Evolutionary conservation across 352 stramenopile genomes (phyloP), one percentile per base, ranked within the genome.

Genomic region (Globisporangium ultimum): DNA sequence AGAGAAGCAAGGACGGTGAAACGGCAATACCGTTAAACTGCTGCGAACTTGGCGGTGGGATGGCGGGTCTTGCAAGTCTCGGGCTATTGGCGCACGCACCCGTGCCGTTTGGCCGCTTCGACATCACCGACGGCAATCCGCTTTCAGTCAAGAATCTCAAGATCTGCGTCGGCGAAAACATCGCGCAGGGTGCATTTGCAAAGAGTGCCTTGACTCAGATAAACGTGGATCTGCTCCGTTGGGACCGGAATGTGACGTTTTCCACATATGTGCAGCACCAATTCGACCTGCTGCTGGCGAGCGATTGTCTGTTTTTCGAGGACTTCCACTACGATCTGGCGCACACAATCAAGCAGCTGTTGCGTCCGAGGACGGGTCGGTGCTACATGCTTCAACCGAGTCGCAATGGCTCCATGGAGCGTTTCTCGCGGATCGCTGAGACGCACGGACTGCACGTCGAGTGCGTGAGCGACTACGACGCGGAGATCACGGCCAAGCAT

Each of bases 241-340:
- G 86, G 86, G 80, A 91, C 48, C 80, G 84, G 41, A 61, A 68
- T 22, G 64, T 52, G 12, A 22, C 41, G 7, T 68, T 82, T 32
- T 52, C 60, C 7, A 36, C 58, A 8, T 51, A 71, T 18, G 55
- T 74, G 60, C 66, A 55, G 6, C 68, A 84, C 24, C 72, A 88
- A 49, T 92, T 92, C 55, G 83, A 95, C 58, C 60, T 95, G 58
- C 61, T 95, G 43, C 71, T 95, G 34, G 86, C 84, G 5, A 91
- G 84, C 53, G 86, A 95, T 62, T 95, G 86, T 54, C 66, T 95
- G 1, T 95, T 95, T 67, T 95, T 95, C 53, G 82, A 93, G 68
- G 76, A 86, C 1, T 95, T 93, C 64, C 84, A 95, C 64, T 63
- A 80, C 47, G 86, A 95, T 55, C 66, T 95, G 21, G 75, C 68